phyloP scores from a whole-genome alignment of 2,329 filamentous ascomycete genomes.

The Aureobasidium sp. region DNA sequence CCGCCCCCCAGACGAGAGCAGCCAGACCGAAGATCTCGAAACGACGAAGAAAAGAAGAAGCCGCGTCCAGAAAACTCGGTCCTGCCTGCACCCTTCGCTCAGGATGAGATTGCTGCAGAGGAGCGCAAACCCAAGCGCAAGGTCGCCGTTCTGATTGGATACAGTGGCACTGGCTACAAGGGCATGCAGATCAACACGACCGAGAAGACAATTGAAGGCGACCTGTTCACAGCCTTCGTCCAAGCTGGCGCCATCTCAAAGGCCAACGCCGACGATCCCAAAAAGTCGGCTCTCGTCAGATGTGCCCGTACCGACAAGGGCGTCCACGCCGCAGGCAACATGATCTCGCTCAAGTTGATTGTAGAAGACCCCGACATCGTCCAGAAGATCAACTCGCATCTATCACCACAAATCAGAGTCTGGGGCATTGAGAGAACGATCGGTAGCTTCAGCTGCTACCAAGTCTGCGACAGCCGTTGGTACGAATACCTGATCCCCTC shows the following conservation, averaged over 20 bases:
- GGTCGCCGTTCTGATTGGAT: conserved; percentile 90
- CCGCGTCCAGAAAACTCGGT: conserved; percentile 36
- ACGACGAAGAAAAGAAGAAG: conserved; percentile 36
- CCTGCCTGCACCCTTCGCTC: conserved; percentile 52
- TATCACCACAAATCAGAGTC: conserved; percentile 82
- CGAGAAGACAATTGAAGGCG: conserved; percentile 89
- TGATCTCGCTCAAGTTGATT: conserved; percentile 91
- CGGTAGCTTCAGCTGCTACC: conserved; percentile 89
- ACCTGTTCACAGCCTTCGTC: conserved; percentile 87
- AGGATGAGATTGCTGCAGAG: conserved; percentile 83
- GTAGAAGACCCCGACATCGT: conserved; percentile 84
- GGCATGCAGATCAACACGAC: conserved; percentile 72
- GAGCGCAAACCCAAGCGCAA: conserved; percentile 87
- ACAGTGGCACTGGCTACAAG: conserved; percentile 92
- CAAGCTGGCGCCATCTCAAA: conserved; percentile 90
- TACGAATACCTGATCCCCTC: conserved; percentile 97
- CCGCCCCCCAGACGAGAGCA: conserved; percentile 34
- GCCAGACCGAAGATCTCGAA: conserved; percentile 40
- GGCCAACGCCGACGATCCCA: conserved; percentile 91
- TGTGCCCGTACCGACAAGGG: conserved; percentile 97
- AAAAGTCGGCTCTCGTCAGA: conserved; percentile 87
- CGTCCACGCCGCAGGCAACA: conserved; percentile 90
- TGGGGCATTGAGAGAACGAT: conserved; percentile 90
- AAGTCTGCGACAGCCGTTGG: conserved; percentile 87
- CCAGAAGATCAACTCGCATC: conserved; percentile 77